Evolutionary conservation across 148 eudicot species (phyloP), one percentile per base, ranked within the genome.

Genomic region (Dianthus caryophyllus): DNA sequence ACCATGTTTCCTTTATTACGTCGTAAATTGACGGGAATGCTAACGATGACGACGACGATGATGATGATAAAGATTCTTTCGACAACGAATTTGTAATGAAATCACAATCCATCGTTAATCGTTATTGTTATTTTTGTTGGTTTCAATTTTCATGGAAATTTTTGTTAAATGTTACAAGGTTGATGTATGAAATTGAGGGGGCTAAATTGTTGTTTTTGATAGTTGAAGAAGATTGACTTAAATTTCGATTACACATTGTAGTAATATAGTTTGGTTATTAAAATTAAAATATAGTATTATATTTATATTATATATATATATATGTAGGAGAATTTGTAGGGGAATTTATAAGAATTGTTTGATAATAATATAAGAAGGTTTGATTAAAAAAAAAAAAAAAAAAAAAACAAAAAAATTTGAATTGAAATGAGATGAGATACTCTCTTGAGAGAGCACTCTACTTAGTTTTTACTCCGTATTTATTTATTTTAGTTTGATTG

Each of bases 1-100:
- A 55, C 8, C 73, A 71, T 1, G 78, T 77, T 33, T 89, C 96
- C 3, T 38, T 58, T 0, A 81, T 9, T 2, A 89, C 52, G 7
- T 83, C 74, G 0, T 63, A 16, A 24, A 62, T 10, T 24, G 51
- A 30, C 2, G 75, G 74, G 26, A 48, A 71, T 1, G 24, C 33
- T n/a, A 18, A 65, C 25, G n/a, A n/a, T n/a, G n/a, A n/a, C n/a
- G n/a, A n/a, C n/a, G 33, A 44, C 11, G 21, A 57, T 29, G 27
- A 57, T 29, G 51, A 41, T 9, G n/a, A 9, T 13, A 15, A 17
- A 24, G 11, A 26, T 10, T 33, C 4, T 48, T 24, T 25, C 6
- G 48, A 27, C 6, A 17, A 27, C 20, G 30, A 52, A 60, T 38
- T 24, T 7, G 46, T 14, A 11, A 56, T 30, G 44, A 64, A 46